Evolutionary conservation across 2,329 filamentous ascomycete species (phyloP), one percentile per base, ranked within the genome.

Genomic region (Calonectria pseudoreteaudii): DNA sequence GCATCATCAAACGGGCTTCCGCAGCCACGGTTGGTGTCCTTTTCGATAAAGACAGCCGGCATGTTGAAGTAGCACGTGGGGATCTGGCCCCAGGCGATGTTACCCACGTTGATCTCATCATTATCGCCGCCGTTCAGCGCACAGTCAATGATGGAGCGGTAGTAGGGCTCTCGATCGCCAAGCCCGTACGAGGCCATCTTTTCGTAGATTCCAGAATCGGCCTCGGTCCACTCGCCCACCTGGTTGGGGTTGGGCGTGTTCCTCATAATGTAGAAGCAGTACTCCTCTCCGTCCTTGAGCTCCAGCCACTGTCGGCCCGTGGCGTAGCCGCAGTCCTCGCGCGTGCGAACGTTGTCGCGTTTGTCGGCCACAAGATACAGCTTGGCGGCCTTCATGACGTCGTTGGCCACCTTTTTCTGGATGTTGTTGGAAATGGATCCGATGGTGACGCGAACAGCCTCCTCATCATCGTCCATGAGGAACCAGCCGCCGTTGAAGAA

Each of bases 241-340:
- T 38, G 34, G 9, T 74, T 66, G 0, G 56, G 66, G 18, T 73
- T 56, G 0, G 70, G 58, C 6, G 66, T 68, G 9, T 71, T 18
- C 0, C 69, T 64, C 66, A 78, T 71, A 18, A 78, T 66, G 26
- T 78, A 77, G n/a, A 78, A 78, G 18, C 76, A 77, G 18, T 78
- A 75, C 20, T 74, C 50, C 20, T 78, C 70, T 0, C 56, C 74
- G 0, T 67, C 41, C 20, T 68, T 65, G 7, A 78, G 66, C 11
- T 41, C 38, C 47, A 78, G 66, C 76, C 76, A 78, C 23, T 78
- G 76, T 7, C 76, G 74, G 6, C 76, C 72, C 6, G 56, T 62
- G 18, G 56, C 56, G 18, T 62, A 62, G n/a, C 56, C 56, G 20
- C 56, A 62, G 56, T 62, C 56, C 14, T 62, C 56, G n/a, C 56